These are phyloP conservation scores for Fonsecaea multimorphosa DNA, from an alignment of 2,329 filamentous ascomycete genomes.

Conservation along the genomic window DNA sequence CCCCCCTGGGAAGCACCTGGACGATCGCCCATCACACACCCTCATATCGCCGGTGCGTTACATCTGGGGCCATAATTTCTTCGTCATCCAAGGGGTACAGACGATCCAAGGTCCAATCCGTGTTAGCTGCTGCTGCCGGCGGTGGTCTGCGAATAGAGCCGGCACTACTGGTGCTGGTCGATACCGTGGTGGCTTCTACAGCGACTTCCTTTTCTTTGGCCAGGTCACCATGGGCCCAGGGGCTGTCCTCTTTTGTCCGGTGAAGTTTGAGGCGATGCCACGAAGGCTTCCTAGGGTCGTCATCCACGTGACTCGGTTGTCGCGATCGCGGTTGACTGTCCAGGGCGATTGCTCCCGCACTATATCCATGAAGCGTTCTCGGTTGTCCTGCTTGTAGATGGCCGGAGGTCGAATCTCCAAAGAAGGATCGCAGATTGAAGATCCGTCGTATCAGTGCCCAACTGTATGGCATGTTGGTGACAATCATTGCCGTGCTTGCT, in stretches of 20 bases:
- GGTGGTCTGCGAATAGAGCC: constrained; percentile 22
- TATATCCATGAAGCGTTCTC: constrained; percentile 26
- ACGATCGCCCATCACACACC: constrained; percentile 9
- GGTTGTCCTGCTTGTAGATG: constrained; percentile 29
- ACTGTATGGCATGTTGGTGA: constrained; percentile 66
- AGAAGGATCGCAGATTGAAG: constrained; percentile 47
- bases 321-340: constrained; percentile 22
- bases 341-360: constrained; percentile 23
- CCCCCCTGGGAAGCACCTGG: constrained; percentile 4
- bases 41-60: constrained; percentile 29
- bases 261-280: constrained; percentile 20
- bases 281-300: constrained; percentile 14
- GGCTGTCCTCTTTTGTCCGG: not conserved
- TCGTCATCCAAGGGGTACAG: constrained; percentile 39
- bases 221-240: constrained; percentile 12
- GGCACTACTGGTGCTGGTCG: constrained; percentile 32
- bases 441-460: constrained; percentile 63
- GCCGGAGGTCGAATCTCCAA: constrained; percentile 36
- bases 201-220: constrained; percentile 27
- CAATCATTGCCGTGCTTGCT: constrained; percentile 64
- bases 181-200: constrained; percentile 20
- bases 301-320: constrained; percentile 21
- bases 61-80: constrained; percentile 24
- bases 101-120: constrained; percentile 36
- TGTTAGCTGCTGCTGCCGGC: constrained; percentile 5